These are phyloP conservation scores for Bromus sterilis DNA, from an alignment of 176 grass and related monocot genomes.

Conservation along the genomic window DNA sequence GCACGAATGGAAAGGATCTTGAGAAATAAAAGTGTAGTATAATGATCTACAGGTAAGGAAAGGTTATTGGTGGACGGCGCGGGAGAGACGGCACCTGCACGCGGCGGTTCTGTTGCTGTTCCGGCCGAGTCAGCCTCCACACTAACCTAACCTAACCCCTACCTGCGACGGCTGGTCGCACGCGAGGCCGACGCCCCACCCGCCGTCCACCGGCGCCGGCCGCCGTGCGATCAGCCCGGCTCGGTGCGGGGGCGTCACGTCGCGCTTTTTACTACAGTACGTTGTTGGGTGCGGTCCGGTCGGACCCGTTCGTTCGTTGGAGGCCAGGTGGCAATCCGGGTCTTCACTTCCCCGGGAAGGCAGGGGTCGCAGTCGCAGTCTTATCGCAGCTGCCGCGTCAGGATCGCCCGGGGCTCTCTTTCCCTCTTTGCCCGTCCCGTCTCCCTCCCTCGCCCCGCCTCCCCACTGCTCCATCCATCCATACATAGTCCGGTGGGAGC, in stretches of 20 bases:
- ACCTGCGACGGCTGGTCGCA: conserved; percentile 2
- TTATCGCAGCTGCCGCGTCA: not conserved
- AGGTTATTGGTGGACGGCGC: too few relatives aligned
- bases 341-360: not conserved
- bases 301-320: not conserved
- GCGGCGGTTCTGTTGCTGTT: not conserved
- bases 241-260: not conserved
- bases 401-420: not conserved
- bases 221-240: too few relatives aligned
- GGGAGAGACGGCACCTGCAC: too few relatives aligned
- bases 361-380: not conserved
- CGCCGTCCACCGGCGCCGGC: too few relatives aligned
- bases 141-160: not conserved
- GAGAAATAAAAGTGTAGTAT: not conserved
- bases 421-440: not conserved
- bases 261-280: too few relatives aligned
- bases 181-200: conserved; percentile 26
- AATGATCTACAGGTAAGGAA: not conserved
- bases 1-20: not conserved
- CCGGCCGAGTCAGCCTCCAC: conserved; percentile 24
- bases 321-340: not conserved
- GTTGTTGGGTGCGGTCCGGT: too few relatives aligned
- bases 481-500: conserved; percentile 13
- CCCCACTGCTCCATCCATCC: not conserved
- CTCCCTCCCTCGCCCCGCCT: too few relatives aligned